These are phyloP conservation scores for Cylindrotheca closterium DNA, from an alignment of 108 stramenopile species.

Conservation along the genomic window DNA sequence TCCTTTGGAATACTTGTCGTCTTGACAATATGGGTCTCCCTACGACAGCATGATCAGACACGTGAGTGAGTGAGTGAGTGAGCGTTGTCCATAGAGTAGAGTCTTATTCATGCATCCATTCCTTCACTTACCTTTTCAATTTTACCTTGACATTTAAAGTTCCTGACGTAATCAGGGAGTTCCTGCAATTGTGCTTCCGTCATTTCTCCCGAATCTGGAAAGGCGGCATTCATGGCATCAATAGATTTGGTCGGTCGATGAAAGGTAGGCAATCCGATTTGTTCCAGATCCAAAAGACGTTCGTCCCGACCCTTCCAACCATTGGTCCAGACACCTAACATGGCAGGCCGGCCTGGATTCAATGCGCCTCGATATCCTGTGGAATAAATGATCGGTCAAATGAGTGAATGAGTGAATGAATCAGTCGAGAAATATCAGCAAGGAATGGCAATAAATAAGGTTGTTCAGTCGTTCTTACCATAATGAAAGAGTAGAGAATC, in stretches of 20 bases:
- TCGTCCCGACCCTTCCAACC: not conserved
- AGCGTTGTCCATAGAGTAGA: too few relatives aligned
- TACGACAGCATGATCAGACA: too few relatives aligned
- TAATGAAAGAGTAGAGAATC: slow-evolving; percentile 1
- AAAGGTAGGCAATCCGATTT: slow-evolving; percentile 36
- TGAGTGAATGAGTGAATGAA: not conserved
- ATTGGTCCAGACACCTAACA: slow-evolving; percentile 11
- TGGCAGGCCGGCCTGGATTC: slow-evolving; percentile 31
- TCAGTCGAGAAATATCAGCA: not conserved
- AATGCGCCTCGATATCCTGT: slow-evolving; percentile 30
- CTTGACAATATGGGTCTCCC: slow-evolving; percentile 44
- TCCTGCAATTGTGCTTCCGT: slow-evolving; percentile 23
- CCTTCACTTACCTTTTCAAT: slow-evolving; percentile 37
- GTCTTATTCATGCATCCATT: too few relatives aligned
- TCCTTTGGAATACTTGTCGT: slow-evolving; percentile 33
- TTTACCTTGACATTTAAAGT: slow-evolving; percentile 31
- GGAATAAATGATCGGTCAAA: slow-evolving; percentile 14
- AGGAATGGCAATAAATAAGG: too few relatives aligned
- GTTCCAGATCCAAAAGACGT: slow-evolving; percentile 12
- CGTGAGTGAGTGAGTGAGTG: too few relatives aligned
- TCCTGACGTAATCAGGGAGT: slow-evolving; percentile 35
- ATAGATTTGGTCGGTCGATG: slow-evolving; percentile 1
- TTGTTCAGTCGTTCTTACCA: slow-evolving; percentile 27
- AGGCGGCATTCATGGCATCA: slow-evolving; percentile 5
- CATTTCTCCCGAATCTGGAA: slow-evolving; percentile 35